Percentiles rank a stretch among this genome's conserved stretches.
Conservation (phyloP, 2,329 filamentous ascomycete species). For the Dactylella cylindrospora region DNA sequence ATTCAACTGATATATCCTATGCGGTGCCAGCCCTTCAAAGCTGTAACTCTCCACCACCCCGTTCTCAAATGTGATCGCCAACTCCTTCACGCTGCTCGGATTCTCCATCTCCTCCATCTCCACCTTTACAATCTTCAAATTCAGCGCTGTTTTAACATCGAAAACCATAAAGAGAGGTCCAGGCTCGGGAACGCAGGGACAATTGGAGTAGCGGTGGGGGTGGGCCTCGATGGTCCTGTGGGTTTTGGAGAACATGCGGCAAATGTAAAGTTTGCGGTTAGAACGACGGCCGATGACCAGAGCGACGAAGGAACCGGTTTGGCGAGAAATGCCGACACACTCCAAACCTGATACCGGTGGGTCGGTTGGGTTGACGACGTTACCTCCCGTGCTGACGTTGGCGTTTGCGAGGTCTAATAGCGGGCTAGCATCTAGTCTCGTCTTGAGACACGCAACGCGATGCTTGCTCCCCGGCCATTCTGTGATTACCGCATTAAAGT, state of each 20-base stretch:
- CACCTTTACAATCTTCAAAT: constrained; percentile 33
- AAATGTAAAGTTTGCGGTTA: constrained; percentile 43
- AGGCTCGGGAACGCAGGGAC: constrained; percentile 38
- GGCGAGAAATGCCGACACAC: constrained; percentile 42
- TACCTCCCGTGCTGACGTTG: constrained; percentile 1
- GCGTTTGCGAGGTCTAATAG: constrained; percentile 29
- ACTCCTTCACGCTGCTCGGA: constrained; percentile 28
- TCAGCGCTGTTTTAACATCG: constrained; percentile 38
- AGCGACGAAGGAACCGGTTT: constrained; percentile 37
- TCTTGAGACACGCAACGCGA: constrained; percentile 44
- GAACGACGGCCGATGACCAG: constrained; percentile 31
- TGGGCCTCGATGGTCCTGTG: constrained; percentile 33
- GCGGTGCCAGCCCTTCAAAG: constrained; percentile 32
- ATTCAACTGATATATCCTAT: constrained; percentile 37
- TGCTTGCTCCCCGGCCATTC: constrained; percentile 46
- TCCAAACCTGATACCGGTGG: constrained; percentile 21
- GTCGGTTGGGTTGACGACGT: not conserved
- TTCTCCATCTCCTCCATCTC: constrained; percentile 38
- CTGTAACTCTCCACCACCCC: constrained; percentile 40
- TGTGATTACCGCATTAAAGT: constrained; percentile 44
- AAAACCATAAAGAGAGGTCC: constrained; percentile 42
- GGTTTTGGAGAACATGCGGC: constrained; percentile 39
- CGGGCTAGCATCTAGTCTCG: constrained; percentile 41
- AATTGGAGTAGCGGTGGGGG: constrained; percentile 40
- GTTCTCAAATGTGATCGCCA: constrained; percentile 36